Evolutionary conservation across 352 stramenopile genomes (phyloP), one percentile per base, ranked within the genome.

Genomic region (Pythium phragmitis): DNA sequence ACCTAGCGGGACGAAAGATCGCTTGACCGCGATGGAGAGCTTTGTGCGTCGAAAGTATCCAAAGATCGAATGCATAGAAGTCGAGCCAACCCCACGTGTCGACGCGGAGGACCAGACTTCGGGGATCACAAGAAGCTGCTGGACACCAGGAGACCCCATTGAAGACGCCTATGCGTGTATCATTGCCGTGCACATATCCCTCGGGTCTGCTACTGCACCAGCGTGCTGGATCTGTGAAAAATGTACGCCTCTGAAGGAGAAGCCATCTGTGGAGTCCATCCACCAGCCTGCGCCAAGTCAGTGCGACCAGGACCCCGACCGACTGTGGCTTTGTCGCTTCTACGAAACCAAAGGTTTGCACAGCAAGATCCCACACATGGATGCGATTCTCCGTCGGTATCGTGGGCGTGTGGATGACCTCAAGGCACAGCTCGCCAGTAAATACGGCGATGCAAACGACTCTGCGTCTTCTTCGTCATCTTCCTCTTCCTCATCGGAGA

Each of bases 31-130:
- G 12, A 89, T 88, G 64, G 76, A 73, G 47, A 88, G 77, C 68
- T 92, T 92, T 59, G 82, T 87, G 30, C 61, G 82, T 11, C 73
- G 80, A 26, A 89, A 80, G 58, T 88, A 87, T 60, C 82, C 82
- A 26, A 69, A 74, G 21, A 73, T 92, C 13, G 68, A 82, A 23
- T 90, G 82, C 21, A 43, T 81, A 3, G 77, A 87, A 28, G 60
- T 87, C 8, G 9, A 36, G 12, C 3, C 14, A 28, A 21, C 6
- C 39, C 1, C 39, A 46, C 6, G 5, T 17, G 17, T 4, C 17
- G 39, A 30, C 45, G 9, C 45, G 16, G 6, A n/a, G 28, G 7
- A 5, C 21, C 63, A 48, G 7, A 62, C 76, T 13, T 53, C 41
- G 14, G 62, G 47, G n/a, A 63, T 68, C 16, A 19, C 26, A 23